These are phyloP conservation scores for Hypericum androsaemum DNA, from an alignment of 345 rosid species.

Conservation along the genomic window DNA sequence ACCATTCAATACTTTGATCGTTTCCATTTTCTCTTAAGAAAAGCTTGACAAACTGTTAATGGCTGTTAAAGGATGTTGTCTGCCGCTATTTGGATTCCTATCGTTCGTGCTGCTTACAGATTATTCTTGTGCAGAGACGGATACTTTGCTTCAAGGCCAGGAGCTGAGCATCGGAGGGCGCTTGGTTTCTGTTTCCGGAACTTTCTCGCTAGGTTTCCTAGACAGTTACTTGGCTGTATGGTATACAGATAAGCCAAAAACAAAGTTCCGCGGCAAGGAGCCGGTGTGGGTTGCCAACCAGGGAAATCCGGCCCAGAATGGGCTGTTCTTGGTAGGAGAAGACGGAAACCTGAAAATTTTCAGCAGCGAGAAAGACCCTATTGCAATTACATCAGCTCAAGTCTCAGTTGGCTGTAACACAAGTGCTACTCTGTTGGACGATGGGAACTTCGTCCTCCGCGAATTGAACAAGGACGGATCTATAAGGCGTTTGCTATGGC, in stretches of 20 bases:
- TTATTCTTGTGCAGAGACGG: not conserved
- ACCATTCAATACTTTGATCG: no score
- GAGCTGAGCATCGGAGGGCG: not conserved
- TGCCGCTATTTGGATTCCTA: no score
- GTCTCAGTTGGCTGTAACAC: constrained; percentile 12
- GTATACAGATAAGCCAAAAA: not conserved
- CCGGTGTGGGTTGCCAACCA: constrained; percentile 14
- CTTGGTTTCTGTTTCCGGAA: constrained; percentile 9
- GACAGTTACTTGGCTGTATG: constrained; percentile 7
- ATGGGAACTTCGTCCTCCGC: constrained; percentile 29
- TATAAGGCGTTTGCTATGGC: constrained; percentile 7
- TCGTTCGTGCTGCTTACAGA: no score
- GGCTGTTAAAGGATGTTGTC: no score
- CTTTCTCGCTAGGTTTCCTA: constrained; percentile 6
- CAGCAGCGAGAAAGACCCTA: not conserved
- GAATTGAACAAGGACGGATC: constrained; percentile 26
- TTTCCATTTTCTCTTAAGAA: no score
- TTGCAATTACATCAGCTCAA: constrained; percentile 4
- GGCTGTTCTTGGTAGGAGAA: not conserved
- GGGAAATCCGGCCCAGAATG: not conserved
- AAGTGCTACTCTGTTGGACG: constrained; percentile 22
- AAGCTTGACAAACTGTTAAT: no score
- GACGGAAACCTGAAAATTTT: constrained; percentile 6
- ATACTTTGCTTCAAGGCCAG: constrained; percentile 12
- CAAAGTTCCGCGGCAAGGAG: no score